Percentiles rank a stretch among this genome's conserved stretches.
Evolutionary conservation across 257 asterid species (phyloP).

Genomic region (Solanum stenotomum): DNA sequence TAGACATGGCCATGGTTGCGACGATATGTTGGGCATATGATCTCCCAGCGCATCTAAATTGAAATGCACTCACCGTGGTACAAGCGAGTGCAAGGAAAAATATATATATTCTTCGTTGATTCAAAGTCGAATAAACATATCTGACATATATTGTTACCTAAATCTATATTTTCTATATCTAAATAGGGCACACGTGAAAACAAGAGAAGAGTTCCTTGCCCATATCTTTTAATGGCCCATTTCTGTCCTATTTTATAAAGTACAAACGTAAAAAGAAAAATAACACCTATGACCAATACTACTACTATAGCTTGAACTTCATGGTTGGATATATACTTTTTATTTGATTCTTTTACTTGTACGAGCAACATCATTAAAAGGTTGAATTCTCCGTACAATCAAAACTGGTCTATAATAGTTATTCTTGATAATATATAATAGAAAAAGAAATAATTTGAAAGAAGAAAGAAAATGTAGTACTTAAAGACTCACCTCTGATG

Average conservation of each 20-base stretch:
- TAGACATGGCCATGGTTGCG: background rate
- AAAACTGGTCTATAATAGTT: background rate
- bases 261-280: too few relatives aligned
- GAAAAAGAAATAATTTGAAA: background rate
- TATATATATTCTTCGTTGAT: background rate
- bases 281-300: background rate
- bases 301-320: background rate
- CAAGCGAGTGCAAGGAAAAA: background rate
- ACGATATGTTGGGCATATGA: background rate
- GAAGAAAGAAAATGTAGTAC: background rate
- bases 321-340: too few relatives aligned
- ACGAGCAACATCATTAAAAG: too few relatives aligned
- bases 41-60: background rate
- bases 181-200: background rate
- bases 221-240: background rate
- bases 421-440: background rate
- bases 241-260: background rate
- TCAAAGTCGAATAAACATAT: too few relatives aligned
- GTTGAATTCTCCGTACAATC: background rate
- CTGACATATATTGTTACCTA: background rate
- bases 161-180: too few relatives aligned
- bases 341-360: too few relatives aligned
- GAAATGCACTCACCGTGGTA: background rate
- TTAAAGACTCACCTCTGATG: background rate
- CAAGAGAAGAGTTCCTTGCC: background rate